Percentiles rank a stretch among this genome's conserved stretches.
These are phyloP conservation scores for Pseudocercospora vitis DNA, from an alignment of 2,329 filamentous ascomycete species.

Conservation along the genomic window DNA sequence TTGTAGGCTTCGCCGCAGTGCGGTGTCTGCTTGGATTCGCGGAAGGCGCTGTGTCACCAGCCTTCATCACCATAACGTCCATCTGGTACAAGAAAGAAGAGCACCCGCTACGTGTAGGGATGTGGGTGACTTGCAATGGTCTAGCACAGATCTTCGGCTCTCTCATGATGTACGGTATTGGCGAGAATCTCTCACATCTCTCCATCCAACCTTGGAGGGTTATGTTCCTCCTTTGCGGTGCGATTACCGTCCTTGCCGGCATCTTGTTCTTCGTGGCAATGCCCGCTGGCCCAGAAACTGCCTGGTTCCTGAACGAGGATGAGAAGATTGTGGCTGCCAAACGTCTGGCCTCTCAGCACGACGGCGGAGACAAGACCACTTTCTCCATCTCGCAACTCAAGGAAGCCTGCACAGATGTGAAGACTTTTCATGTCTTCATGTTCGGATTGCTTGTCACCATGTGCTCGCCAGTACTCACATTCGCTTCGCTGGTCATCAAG, in stretches of 20 bases:
- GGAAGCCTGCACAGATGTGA: slow-evolving; percentile 48
- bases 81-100: slow-evolving; percentile 35
- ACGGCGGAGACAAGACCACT: slow-evolving; percentile 46
- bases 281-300: slow-evolving; percentile 48
- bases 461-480: slow-evolving; percentile 50
- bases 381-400: slow-evolving; percentile 48
- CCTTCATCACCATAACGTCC: slow-evolving; percentile 49
- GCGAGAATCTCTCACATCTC: slow-evolving; percentile 40
- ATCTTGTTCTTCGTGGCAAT: slow-evolving; percentile 50
- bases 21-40: slow-evolving; percentile 44
- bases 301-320: slow-evolving; percentile 51
- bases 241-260: slow-evolving; percentile 46
- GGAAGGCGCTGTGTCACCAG: slow-evolving; percentile 49
- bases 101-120: slow-evolving; percentile 31
- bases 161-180: slow-evolving; percentile 55
- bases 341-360: slow-evolving; percentile 41
- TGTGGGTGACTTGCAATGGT: slow-evolving; percentile 51
- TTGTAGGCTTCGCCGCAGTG: slow-evolving; percentile 34
- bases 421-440: slow-evolving; percentile 48
- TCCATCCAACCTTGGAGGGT: slow-evolving; percentile 49
- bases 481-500: slow-evolving; percentile 53
- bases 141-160: slow-evolving; percentile 49
- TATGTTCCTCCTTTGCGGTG: slow-evolving; percentile 54
- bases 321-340: slow-evolving; percentile 47
- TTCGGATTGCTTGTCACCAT: slow-evolving; percentile 52